These are phyloP conservation scores for Russula dissimulans DNA, from an alignment of 768 basidiomycete species.

Conservation along the genomic window DNA sequence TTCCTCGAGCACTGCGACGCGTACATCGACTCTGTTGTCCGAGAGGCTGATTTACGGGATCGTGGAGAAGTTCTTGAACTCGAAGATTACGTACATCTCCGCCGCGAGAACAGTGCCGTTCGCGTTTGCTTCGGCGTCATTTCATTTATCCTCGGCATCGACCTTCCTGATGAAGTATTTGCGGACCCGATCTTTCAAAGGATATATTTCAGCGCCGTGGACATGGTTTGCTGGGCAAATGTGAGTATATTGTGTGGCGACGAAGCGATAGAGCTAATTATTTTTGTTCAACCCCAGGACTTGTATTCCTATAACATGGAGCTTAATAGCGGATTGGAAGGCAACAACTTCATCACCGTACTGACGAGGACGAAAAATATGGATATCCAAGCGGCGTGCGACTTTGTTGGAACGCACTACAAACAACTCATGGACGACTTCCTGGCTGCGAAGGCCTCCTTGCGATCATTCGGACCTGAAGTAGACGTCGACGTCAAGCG, in stretches of 20 bases:
- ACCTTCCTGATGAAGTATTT: conserved; percentile 54
- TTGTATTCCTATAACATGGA: conserved; percentile 70
- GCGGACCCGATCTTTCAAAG: conserved; percentile 44
- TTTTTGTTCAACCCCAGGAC: conserved; percentile 34
- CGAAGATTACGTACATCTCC: conserved; percentile 44
- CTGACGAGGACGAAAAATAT: conserved; percentile 48
- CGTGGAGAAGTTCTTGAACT: conserved; percentile 44
- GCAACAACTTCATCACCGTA: conserved; percentile 63
- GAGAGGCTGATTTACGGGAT: conserved; percentile 55
- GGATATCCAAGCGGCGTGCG: conserved; percentile 48
- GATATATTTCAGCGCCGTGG: conserved; percentile 50
- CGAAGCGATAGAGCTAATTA: neutral
- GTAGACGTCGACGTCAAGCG: conserved; percentile 43
- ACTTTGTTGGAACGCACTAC: conserved; percentile 47
- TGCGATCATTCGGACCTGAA: conserved; percentile 41
- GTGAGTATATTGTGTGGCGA: conserved; percentile 30
- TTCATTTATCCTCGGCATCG: conserved; percentile 51
- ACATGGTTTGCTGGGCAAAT: conserved; percentile 64
- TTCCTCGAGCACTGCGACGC: conserved; percentile 44
- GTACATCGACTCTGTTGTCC: conserved; percentile 50
- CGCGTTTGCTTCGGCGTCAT: conserved; percentile 54
- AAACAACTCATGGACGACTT: conserved; percentile 43
- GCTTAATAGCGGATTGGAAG: conserved; percentile 51
- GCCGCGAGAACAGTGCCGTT: conserved; percentile 62
- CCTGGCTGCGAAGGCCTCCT: conserved; percentile 33